These are phyloP conservation scores for Schizophyllum commune DNA, from an alignment of 1,284 basidiomycete genomes.

Conservation along the genomic window DNA sequence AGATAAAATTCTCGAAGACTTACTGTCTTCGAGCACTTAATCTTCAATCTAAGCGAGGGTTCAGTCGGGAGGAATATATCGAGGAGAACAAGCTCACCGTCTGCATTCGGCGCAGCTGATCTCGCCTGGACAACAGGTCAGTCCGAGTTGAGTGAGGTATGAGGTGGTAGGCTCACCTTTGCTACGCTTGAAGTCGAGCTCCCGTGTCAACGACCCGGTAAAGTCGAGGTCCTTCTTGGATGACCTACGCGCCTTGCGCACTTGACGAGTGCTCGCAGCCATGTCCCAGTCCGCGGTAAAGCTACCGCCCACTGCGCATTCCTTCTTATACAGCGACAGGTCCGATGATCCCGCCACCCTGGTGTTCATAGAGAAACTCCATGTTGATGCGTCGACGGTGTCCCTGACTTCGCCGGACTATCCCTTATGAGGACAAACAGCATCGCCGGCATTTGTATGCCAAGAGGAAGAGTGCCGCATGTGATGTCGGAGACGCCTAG, in stretches of 20 bases:
- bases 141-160: not conserved
- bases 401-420: too few relatives aligned
- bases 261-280: not conserved
- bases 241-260: not conserved
- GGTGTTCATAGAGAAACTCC: too few relatives aligned
- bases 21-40: constrained; percentile 72
- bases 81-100: constrained; percentile 35
- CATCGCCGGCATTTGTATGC: too few relatives aligned
- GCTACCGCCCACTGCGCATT: too few relatives aligned
- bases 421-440: too few relatives aligned
- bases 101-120: constrained; percentile 64
- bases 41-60: constrained; percentile 44
- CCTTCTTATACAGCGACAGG: not conserved
- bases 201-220: constrained; percentile 2
- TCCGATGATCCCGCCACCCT: too few relatives aligned
- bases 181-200: constrained; percentile 12
- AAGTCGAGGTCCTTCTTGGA: not conserved
- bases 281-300: not conserved
- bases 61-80: constrained; percentile 8
- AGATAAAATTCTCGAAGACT: constrained; percentile 35
- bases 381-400: too few relatives aligned
- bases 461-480: too few relatives aligned
- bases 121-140: constrained; percentile 20
- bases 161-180: constrained; percentile 2
- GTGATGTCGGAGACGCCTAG: too few relatives aligned